These are phyloP conservation scores for Quercus alba DNA, from an alignment of 306 rosid genomes.

Conservation along the genomic window DNA sequence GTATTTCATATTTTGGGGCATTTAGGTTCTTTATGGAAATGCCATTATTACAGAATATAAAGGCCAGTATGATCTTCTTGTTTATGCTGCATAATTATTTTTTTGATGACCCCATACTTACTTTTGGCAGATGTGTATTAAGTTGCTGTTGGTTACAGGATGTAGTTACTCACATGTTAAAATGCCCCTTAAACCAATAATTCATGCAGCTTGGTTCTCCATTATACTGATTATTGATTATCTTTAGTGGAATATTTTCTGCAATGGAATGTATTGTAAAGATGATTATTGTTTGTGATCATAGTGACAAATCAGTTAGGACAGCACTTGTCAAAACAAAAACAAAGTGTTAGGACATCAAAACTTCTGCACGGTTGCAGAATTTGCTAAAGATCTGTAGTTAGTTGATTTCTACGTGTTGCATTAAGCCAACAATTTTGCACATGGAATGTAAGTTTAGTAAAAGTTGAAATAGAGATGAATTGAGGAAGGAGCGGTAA, in stretches of 20 bases:
- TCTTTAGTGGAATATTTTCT: neutral
- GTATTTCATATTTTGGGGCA: neutral
- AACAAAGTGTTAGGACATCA: too few relatives aligned
- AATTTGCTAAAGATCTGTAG: too few relatives aligned
- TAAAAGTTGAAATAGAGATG: too few relatives aligned
- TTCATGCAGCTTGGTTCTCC: neutral
- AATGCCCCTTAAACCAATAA: neutral
- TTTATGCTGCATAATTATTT: neutral
- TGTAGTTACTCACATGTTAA: neutral
- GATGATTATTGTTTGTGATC: neutral
- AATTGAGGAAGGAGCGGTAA: too few relatives aligned
- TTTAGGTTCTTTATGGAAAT: neutral
- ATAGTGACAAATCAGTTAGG: too few relatives aligned
- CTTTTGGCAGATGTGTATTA: neutral
- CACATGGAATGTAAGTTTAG: too few relatives aligned
- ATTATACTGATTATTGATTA: neutral
- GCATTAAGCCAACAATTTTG: too few relatives aligned
- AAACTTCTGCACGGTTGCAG: too few relatives aligned
- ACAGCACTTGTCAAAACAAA: too few relatives aligned
- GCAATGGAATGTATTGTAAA: neutral
- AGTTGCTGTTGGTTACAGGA: neutral
- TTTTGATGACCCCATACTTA: neutral
- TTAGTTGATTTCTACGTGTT: too few relatives aligned
- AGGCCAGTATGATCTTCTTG: neutral
- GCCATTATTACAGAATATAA: neutral